Evolutionary conservation across 306 rosid genomes (phyloP), one percentile per base, ranked within the genome.

Genomic region (Crotalaria pallida): DNA sequence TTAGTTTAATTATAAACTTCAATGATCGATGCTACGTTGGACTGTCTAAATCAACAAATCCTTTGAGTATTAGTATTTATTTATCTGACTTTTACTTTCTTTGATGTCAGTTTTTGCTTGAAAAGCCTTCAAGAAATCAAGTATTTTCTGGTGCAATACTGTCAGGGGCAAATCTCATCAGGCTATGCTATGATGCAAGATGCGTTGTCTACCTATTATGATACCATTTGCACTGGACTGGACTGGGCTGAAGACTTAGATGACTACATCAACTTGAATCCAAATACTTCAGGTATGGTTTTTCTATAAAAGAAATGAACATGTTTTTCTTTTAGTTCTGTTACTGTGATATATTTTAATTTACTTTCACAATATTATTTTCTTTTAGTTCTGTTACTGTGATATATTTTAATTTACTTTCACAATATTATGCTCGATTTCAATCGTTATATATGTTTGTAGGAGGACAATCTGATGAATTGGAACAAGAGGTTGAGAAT

Each of bases 191-290:
- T 76, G n/a, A 3, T 83, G 51, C 85, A 67, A 56, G 98, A 92
- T 67, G 88, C 96, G 0, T 13, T 89, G 21, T 53, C 89, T 45
- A 11, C 70, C 1, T 84, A 73, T 65, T 92, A 89, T 48, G 96
- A 89, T 36, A 83, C 90, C 62, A 51, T 89, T 45, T 81, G 89
- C 68, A 73, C 75, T 48, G 96, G 98, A 51, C 4, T 89, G 36
- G 88, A 82, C 16, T 84, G 88, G 88, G 57, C 63, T 33, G 87
- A 64, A 0, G 69, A 79, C 38, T 1, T 70, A n/a, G 33, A 82
- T 8, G 83, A 75, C 33, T 27, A 48, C 15, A 3, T 24, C 41
- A 53, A 65, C 22, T 12, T 3, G 10, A 75, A 31, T 47, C 72
- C 48, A 38, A n/a, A 36, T 16, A 48, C 16, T 74, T 64, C 72